Base-by-base conservation (phyloP, 148 eudicot species). In the Cornus florida region DNA sequence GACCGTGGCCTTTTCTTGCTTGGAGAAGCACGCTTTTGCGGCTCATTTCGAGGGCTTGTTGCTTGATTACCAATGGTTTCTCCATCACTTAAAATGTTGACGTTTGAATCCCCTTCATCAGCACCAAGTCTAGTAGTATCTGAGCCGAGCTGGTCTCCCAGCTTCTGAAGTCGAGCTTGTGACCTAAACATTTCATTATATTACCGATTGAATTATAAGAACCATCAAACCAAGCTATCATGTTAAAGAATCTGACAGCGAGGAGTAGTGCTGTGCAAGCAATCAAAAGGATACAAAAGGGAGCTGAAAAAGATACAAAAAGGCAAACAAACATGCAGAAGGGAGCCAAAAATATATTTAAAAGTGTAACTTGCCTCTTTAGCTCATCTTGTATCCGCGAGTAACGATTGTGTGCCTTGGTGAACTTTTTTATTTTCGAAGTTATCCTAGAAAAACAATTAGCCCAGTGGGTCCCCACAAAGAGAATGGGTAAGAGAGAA, bases 381-480 rank as follows among this genome's bases (percentile, higher is more conserved):
- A 95, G 76, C 72, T 93, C 95, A 81, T 92, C 92, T 83, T 93
- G 93, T 87, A 95, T 78, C 43, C 87, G 82, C 69, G 81, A 79
- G 82, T 89, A 91, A 72, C 79, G 90, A 79, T 71, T 83, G 81
- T 92, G 92, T 67, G 92, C 93, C 72, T 75, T 81, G 16, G 92
- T 78, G 72, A 95, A 87, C 91, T 86, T 87, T 86, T 84, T 92
- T 65, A 89, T 90, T 79, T 86, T 92, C 23, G 90, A 88, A 78
- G 85, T 84, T 69, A 87, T 79, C 89, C 99, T 95, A 80, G 64
- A 70, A 32, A 46, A 23, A 4, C 23, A 10, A 69, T 35, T 39
- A 60, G 38, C 53, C 43, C 39, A 77, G 53, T 6, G 32, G 28
- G 59, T 24, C 48, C 48, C 48, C 48, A 43, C 8, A 43, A 43